phyloP scores from a whole-genome alignment of 257 asterid genomes.

The Primulina tabacum region DNA sequence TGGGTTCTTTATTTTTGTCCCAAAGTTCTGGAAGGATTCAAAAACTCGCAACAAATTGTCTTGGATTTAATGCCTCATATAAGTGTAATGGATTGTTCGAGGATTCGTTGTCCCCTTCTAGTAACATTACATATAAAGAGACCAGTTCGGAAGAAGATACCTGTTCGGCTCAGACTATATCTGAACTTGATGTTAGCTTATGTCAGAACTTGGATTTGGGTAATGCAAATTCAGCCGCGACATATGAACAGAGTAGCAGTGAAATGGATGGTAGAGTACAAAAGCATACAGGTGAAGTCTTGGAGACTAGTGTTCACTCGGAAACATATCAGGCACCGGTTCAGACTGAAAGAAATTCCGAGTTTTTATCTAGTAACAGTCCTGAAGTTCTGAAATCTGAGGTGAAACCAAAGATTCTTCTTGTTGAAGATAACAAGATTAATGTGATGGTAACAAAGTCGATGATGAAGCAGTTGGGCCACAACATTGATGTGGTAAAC shows the following conservation, averaged over 20 bases:
- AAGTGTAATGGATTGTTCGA: constrained; percentile 34
- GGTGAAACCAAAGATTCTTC: constrained; percentile 65
- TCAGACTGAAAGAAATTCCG: constrained; percentile 30
- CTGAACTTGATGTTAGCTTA: constrained; percentile 28
- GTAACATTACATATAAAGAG: constrained; percentile 40
- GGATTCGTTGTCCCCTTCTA: constrained; percentile 37
- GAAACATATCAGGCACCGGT: constrained; percentile 29
- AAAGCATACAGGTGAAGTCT: constrained; percentile 23
- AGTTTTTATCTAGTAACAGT: constrained; percentile 46
- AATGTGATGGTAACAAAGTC: constrained; percentile 78
- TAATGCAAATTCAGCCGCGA: constrained; percentile 22
- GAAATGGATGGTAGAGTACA: constrained; percentile 20
- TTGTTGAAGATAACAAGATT: constrained; percentile 81
- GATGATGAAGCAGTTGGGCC: constrained; percentile 86
- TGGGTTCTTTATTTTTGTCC: constrained; percentile 60
- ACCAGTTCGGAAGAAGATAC: constrained; percentile 43
- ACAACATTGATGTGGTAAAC: constrained; percentile 52
- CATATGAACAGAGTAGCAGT: constrained; percentile 17
- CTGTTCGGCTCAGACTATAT: constrained; percentile 38
- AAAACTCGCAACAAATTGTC: constrained; percentile 36
- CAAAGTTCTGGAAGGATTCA: constrained; percentile 50
- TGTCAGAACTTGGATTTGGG: constrained; percentile 24
- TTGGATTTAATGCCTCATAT: constrained; percentile 31
- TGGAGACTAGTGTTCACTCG: constrained; percentile 23
- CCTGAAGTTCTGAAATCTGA: constrained; percentile 30